Evolutionary conservation across 148 eudicot species (phyloP), one percentile per base, ranked within the genome.

Genomic region (Spergularia bocconei): DNA sequence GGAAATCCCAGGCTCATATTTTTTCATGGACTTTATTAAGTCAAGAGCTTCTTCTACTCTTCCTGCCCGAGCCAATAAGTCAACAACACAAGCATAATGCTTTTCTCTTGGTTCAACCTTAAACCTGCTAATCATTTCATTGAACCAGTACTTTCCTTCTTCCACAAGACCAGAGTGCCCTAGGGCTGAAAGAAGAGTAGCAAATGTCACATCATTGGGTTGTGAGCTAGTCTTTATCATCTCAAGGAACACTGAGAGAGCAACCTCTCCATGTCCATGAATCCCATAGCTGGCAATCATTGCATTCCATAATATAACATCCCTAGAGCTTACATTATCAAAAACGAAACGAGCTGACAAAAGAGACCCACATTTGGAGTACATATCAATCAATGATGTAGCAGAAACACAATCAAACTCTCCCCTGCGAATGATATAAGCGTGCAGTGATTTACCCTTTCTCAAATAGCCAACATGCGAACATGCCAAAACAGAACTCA

Each of bases 151-250:
- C 53, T 25, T 76, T 14, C 91, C 96, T 80, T 91, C 93, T 66
- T 82, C 81, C 10, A 86, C 92, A 64, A 89, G 87, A 69, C 96
- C 96, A 14, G 93, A 85, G 77, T 91, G 97, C 66, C 93, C 87
- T 17, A 86, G 76, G 23, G 97, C 93, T 21, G 93, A 90, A 23
- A 93, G 87, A 56, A 91, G 87, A 65, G 96, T 84, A 60, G 90
- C 86, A 85, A 93, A 93, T 44, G 98, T 91, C 36, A 87, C 85
- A 79, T 84, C 81, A 63, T 93, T 93, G 5, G 98, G 96, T 51
- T 84, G 56, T 68, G 78, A 60, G 39, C 67, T 61, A 20, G 86
- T 56, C 62, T 82, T 81, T 10, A 77, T 72, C 93, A 92, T 87
- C 62, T 79, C 79, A n/a, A 73, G 74, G 63, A 92, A 88, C 51